phyloP scores from a whole-genome alignment of 1,284 basidiomycete species.

The Apiotrichum domesticum region DNA sequence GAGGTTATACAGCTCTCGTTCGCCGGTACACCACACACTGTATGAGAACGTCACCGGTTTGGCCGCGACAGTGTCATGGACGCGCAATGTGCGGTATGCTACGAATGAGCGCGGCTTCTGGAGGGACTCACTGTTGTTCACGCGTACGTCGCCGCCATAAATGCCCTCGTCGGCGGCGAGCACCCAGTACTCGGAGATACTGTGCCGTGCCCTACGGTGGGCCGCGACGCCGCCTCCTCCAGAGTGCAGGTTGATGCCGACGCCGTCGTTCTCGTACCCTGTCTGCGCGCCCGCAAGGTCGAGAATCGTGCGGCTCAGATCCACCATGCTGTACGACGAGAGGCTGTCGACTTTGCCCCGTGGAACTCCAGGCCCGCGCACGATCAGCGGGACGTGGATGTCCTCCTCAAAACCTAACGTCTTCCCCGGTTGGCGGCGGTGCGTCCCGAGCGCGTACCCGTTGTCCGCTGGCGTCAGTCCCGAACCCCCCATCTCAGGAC shows the following conservation, averaged over 20 bases:
- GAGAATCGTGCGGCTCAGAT: conserved; percentile 35
- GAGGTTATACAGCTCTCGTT: conserved; percentile 40
- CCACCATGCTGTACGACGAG: conserved; percentile 30
- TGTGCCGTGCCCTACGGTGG: conserved; percentile 19
- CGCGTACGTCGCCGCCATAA: conserved; percentile 14
- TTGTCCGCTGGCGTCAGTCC: conserved; percentile 30
- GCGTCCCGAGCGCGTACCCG: conserved; percentile 34
- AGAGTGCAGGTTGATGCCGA: conserved; percentile 24
- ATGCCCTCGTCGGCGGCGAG: conserved; percentile 29
- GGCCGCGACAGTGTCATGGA: conserved; percentile 20
- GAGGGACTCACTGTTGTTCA: conserved; percentile 23
- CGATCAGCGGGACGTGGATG: conserved; percentile 30
- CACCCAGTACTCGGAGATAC: conserved; percentile 36
- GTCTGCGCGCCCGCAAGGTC: conserved; percentile 34
- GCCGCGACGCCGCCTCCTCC: background rate
- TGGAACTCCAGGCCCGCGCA: conserved; percentile 29
- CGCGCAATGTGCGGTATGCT: conserved; percentile 34
- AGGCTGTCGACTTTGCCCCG: conserved; percentile 19
- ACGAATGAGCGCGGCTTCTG: background rate
- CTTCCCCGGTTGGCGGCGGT: conserved; percentile 39
- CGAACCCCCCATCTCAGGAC: background rate
- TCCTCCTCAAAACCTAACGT: conserved; percentile 40
- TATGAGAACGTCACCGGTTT: conserved; percentile 21
- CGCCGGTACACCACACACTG: conserved; percentile 41
- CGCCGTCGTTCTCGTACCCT: conserved; percentile 32